phyloP scores from a whole-genome alignment of 2,329 filamentous ascomycete species.

The Sphaerulina populicola region DNA sequence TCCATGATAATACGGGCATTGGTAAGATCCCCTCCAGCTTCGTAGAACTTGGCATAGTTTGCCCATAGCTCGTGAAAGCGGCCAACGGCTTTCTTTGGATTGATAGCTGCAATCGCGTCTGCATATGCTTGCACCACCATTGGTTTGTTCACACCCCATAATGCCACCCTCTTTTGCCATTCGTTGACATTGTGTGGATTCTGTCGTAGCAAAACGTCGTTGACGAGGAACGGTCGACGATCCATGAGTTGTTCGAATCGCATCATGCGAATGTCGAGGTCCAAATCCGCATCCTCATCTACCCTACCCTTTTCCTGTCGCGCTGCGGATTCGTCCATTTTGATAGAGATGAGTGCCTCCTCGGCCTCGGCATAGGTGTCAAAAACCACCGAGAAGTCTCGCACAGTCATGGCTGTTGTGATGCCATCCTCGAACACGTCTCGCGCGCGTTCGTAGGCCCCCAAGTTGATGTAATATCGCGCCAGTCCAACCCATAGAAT shows the following conservation, averaged over 20 bases:
- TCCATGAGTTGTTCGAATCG: conserved; percentile 98
- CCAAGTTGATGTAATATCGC: conserved; percentile 91
- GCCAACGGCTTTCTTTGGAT: conserved; percentile 88
- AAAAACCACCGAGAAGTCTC: conserved; percentile 93
- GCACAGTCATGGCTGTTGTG: conserved; percentile 95
- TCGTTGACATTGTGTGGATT: conserved; percentile 94
- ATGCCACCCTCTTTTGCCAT: conserved; percentile 91
- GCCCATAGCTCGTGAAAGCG: conserved; percentile 93
- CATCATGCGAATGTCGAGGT: conserved; percentile 94
- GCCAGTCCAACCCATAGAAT: conserved; percentile 92
- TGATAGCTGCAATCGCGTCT: conserved; percentile 82
- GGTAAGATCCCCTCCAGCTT: conserved; percentile 71
- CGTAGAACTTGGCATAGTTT: conserved; percentile 96
- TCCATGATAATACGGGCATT: conserved; percentile 91
- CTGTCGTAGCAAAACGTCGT: conserved; percentile 88
- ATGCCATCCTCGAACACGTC: conserved; percentile 95
- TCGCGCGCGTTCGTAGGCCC: conserved; percentile 83
- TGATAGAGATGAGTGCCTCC: conserved; percentile 81
- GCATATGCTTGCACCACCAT: conserved; percentile 94
- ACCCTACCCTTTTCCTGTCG: conserved; percentile 69
- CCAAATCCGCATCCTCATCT: conserved; percentile 81
- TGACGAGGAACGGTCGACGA: conserved; percentile 85
- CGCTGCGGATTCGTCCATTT: conserved; percentile 78
- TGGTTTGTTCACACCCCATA: conserved; percentile 88
- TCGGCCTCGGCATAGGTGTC: conserved; percentile 96